Evolutionary conservation across 371 early-diverging fungal species (phyloP).

Genomic region (Mortierella sp.): DNA sequence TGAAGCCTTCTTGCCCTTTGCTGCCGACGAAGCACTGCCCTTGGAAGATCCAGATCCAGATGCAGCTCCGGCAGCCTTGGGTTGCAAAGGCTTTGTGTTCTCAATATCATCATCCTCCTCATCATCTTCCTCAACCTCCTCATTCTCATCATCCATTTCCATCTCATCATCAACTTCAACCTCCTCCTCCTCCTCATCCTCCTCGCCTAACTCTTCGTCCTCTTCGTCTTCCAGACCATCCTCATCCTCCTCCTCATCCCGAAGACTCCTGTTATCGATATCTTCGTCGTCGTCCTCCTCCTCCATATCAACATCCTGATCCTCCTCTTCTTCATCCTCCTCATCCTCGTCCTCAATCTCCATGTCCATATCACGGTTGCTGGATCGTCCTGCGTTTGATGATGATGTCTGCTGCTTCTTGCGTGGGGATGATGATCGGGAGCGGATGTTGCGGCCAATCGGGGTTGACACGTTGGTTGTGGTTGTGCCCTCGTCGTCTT

Average conservation of each 20-base stretch:
- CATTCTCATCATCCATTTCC: slow-evolving; percentile 21
- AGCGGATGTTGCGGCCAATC: slow-evolving; percentile 1
- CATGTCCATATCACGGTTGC: slow-evolving; percentile 24
- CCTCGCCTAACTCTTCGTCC: slow-evolving; percentile 58
- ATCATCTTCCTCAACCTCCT: slow-evolving; percentile 34
- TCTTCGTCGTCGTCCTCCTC: slow-evolving; percentile 48
- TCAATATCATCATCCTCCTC: slow-evolving; percentile 52
- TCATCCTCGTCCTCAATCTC: slow-evolving; percentile 42
- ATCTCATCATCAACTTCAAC: slow-evolving; percentile 51
- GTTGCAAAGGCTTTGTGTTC: slow-evolving; percentile 38
- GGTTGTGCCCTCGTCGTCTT: slow-evolving; percentile 28
- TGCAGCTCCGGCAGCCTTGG: slow-evolving; percentile 4
- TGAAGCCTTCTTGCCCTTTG: slow-evolving; percentile 30
- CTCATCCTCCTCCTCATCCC: slow-evolving; percentile 57
- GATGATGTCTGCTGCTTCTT: slow-evolving; percentile 17
- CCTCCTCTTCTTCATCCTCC: slow-evolving; percentile 53
- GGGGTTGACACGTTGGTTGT: slow-evolving; percentile 21
- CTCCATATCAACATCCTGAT: slow-evolving; percentile 58
- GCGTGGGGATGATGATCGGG: slow-evolving; percentile 28
- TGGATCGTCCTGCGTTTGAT: slow-evolving; percentile 16
- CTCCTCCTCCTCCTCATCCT: slow-evolving; percentile 42
- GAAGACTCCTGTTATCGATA: slow-evolving; percentile 24
- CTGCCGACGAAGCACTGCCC: slow-evolving; percentile 10
- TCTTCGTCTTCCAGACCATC: slow-evolving; percentile 52
- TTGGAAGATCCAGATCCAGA: slow-evolving; percentile 12